Evolutionary conservation across 1,284 basidiomycete species (phyloP).

Genomic region (Fomitopsis betulina): DNA sequence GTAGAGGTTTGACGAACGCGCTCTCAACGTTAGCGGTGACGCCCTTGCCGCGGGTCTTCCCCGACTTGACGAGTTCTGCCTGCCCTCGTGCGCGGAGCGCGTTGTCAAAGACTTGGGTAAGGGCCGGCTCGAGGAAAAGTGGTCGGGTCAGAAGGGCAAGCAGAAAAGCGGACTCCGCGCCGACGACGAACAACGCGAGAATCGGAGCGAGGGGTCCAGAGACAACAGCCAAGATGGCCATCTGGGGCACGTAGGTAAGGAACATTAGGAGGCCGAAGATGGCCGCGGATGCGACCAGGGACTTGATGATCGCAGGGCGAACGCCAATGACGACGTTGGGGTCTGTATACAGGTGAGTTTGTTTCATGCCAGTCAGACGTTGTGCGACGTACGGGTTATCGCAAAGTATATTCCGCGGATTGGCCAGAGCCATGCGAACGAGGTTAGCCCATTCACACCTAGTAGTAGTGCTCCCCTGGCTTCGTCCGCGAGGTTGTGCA

Average conservation of each 20-base stretch:
- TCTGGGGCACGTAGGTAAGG: constrained; percentile 68
- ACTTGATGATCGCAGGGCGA: constrained; percentile 35
- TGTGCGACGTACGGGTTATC: constrained; percentile 17
- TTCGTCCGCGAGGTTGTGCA: constrained; percentile 14
- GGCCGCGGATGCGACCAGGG: constrained; percentile 33
- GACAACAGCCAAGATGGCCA: constrained; percentile 58
- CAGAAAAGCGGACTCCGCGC: constrained; percentile 33
- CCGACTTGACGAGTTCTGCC: constrained; percentile 31
- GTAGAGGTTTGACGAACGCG: constrained; percentile 32
- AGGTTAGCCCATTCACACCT: constrained; percentile 18
- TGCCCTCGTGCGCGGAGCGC: constrained; percentile 33
- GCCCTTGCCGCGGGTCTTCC: constrained; percentile 21
- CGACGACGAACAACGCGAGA: constrained; percentile 31
- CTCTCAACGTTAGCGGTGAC: constrained; percentile 27
- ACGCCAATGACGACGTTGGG: constrained; percentile 32
- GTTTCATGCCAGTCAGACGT: too few relatives aligned
- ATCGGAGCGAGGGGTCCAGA: constrained; percentile 52
- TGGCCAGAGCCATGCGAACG: constrained; percentile 30
- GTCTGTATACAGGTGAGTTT: constrained; percentile 12
- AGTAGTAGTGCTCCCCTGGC: constrained; percentile 13
- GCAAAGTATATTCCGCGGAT: constrained; percentile 25
- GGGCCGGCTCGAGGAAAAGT: constrained; percentile 43
- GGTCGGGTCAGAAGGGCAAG: constrained; percentile 41
- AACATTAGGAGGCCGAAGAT: constrained; percentile 49
- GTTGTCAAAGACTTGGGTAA: constrained; percentile 43